These are phyloP conservation scores for Zostera marina DNA, from an alignment of 116 monocot genomes.

Conservation along the genomic window DNA sequence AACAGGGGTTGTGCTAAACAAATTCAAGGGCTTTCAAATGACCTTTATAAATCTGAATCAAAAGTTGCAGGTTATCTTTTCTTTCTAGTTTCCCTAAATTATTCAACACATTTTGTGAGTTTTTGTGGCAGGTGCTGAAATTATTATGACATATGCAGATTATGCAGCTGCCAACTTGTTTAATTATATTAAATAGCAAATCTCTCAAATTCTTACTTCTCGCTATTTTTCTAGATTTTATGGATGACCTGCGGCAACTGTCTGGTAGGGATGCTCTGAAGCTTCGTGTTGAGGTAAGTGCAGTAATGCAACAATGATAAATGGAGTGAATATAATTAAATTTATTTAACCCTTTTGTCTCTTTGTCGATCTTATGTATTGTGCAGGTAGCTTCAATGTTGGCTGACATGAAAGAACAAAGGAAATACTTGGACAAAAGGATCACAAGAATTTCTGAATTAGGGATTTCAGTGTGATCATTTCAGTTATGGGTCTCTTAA, in stretches of 20 bases:
- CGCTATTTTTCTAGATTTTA: constrained; percentile 6
- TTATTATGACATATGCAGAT: neutral
- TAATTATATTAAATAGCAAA: neutral
- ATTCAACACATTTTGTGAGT: neutral
- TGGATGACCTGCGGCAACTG: constrained; percentile 13
- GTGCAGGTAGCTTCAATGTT: constrained; percentile 14
- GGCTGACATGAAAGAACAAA: constrained; percentile 14
- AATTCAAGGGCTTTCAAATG: constrained; percentile 6
- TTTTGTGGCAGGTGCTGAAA: neutral
- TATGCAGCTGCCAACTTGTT: neutral
- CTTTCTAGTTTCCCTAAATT: neutral
- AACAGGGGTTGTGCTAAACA: constrained; percentile 8
- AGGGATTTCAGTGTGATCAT: constrained; percentile 6
- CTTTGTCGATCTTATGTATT: neutral
- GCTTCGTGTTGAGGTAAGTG: constrained; percentile 9
- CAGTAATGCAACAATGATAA: neutral
- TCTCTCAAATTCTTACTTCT: neutral
- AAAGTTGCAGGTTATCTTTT: constrained; percentile 8
- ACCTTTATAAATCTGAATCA: constrained; percentile 9
- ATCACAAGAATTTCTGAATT: constrained; percentile 9
- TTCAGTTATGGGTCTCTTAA: neutral
- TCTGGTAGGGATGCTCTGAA: constrained; percentile 13
- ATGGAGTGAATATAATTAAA: neutral
- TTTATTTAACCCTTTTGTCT: neutral
- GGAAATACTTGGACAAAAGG: constrained; percentile 9